These are phyloP conservation scores for Rhododendron ferrugineum DNA, from an alignment of 148 eudicot genomes.

Conservation along the genomic window DNA sequence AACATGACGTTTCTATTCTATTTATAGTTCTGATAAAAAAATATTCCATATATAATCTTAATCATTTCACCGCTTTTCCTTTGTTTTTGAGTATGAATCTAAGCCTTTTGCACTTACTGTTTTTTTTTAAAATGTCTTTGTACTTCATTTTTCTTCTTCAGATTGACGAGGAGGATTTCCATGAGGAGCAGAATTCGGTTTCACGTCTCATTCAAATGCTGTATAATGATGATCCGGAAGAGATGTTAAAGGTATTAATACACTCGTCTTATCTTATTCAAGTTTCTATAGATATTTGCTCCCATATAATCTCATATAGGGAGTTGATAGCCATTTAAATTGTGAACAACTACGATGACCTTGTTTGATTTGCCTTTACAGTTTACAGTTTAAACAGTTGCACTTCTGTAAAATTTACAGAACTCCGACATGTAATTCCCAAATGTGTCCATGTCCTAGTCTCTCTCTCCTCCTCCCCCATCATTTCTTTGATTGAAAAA, in stretches of 20 bases:
- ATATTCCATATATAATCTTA: neutral
- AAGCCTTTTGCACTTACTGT: neutral
- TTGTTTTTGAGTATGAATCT: neutral
- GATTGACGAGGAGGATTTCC: slow-evolving; percentile 92
- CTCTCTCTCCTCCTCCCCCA: neutral
- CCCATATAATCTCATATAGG: neutral
- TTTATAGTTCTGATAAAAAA: neutral
- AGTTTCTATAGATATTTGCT: neutral
- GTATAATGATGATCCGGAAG: slow-evolving; percentile 73
- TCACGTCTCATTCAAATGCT: slow-evolving; percentile 94
- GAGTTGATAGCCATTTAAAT: neutral
- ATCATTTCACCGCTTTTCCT: neutral
- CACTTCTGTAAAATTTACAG: neutral
- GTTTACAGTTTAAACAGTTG: neutral
- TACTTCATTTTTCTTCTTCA: slow-evolving; percentile 14
- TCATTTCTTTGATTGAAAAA: neutral
- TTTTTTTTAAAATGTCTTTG: neutral
- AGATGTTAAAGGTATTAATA: slow-evolving; percentile 73
- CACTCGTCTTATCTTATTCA: neutral
- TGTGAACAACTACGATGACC: neutral
- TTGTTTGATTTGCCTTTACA: neutral
- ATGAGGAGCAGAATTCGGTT: slow-evolving; percentile 95
- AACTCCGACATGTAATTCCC: neutral
- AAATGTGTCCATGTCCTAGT: neutral
- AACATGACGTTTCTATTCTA: neutral